Evolutionary conservation across 2,329 filamentous ascomycete species (phyloP).

Genomic region (Aurifilum marmelostoma): DNA sequence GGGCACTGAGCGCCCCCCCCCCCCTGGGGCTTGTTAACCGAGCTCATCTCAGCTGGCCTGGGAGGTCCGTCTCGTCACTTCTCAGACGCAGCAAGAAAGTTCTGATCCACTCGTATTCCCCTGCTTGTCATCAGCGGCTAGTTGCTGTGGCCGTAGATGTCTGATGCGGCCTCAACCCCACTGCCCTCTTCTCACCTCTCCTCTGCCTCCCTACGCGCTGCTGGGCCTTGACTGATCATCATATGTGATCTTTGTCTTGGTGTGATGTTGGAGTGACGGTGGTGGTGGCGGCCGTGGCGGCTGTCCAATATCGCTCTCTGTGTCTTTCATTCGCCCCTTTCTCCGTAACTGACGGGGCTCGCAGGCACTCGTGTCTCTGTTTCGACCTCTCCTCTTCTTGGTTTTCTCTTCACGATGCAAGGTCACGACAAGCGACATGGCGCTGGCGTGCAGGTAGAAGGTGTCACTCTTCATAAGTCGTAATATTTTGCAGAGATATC

Average conservation of each 20-base stretch:
- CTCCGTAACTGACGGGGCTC: no score
- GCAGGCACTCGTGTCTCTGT: no score
- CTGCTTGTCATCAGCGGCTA: not conserved
- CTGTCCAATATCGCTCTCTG: no score
- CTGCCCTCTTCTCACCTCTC: no score
- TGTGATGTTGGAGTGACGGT: not conserved
- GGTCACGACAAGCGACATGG: not conserved
- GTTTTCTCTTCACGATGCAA: no score
- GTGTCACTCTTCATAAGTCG: not conserved
- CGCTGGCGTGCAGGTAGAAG: not conserved
- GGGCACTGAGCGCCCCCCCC: not conserved
- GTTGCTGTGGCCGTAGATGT: not conserved
- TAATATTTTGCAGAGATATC: conserved; percentile 1
- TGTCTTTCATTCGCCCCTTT: no score
- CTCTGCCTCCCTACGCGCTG: not conserved
- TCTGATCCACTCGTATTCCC: not conserved
- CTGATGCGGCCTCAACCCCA: not conserved
- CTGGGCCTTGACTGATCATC: not conserved
- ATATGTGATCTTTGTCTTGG: not conserved
- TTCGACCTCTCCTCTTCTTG: no score
- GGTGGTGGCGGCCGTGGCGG: not conserved
- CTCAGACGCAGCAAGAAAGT: conserved; percentile 1
- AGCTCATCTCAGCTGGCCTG: conserved; percentile 4
- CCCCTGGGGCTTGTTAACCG: not conserved
- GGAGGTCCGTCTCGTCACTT: conserved; percentile 12